These are phyloP conservation scores for Gonium pectorale DNA, from an alignment of 139 green algal genomes.

Conservation along the genomic window DNA sequence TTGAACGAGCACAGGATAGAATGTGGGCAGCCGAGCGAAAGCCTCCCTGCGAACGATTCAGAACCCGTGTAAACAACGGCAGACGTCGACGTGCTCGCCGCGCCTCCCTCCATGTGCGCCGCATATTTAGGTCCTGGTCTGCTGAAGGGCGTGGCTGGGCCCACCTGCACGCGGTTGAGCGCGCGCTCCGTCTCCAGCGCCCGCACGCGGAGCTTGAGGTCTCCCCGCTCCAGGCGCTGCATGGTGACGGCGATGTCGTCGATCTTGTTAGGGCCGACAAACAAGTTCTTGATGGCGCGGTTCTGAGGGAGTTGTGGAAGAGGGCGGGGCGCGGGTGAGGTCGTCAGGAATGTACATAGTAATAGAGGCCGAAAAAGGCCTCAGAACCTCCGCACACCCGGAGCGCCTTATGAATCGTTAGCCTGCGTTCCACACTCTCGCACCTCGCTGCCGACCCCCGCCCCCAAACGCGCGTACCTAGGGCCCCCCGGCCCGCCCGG, in stretches of 20 bases:
- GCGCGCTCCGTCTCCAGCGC: slow-evolving; percentile 96
- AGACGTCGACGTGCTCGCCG: no score
- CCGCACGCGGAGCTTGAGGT: slow-evolving; percentile 96
- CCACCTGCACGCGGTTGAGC: slow-evolving; percentile 82
- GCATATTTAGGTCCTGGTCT: neutral
- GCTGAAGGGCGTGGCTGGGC: slow-evolving; percentile 15
- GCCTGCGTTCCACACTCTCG: no score
- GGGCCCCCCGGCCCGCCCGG: no score
- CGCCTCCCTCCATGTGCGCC: no score
- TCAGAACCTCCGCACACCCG: no score
- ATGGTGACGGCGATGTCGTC: slow-evolving; percentile 85
- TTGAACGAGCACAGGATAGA: no score
- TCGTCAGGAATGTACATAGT: neutral
- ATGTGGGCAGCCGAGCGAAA: no score
- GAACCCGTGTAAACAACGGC: no score
- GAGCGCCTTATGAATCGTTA: no score
- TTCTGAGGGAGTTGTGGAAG: slow-evolving; percentile 71
- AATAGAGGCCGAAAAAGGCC: neutral
- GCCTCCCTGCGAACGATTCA: no score
- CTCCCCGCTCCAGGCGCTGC: slow-evolving; percentile 86
- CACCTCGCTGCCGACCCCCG: no score
- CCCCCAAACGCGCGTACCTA: no score
- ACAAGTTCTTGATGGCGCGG: slow-evolving; percentile 93
- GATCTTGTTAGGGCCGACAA: slow-evolving; percentile 92
- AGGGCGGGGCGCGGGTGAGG: neutral